Conservation (phyloP, 176 grass and related monocot species). For the Tillandsia fasciculata region DNA sequence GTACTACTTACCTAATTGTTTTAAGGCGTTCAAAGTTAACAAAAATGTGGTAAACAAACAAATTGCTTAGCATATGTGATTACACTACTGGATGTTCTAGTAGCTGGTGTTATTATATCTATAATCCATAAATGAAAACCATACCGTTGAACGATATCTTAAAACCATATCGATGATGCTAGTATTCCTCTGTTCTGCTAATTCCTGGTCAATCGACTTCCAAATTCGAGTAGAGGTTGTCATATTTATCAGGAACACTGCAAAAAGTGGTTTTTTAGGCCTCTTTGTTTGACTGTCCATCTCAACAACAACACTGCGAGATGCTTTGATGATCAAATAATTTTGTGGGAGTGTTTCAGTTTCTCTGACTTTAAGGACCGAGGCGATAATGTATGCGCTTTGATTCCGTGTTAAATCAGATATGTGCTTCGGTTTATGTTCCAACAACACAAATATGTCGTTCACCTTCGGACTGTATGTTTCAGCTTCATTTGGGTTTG, state of each 20-base stretch:
- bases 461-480: constrained; percentile 15
- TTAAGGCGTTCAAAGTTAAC: no score
- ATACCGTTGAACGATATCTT: constrained; percentile 26
- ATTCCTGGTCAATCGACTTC: constrained; percentile 22
- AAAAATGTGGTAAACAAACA: background rate
- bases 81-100: no score
- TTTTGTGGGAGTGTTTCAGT: constrained; percentile 13
- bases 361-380: constrained; percentile 13
- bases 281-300: background rate
- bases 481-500: background rate
- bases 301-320: constrained; percentile 16
- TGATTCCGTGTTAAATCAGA: constrained; percentile 9
- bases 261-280: constrained; percentile 4
- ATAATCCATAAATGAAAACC: background rate
- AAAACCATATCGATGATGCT: constrained; percentile 20
- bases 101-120: background rate
- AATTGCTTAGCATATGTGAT: background rate
- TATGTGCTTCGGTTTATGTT: constrained; percentile 6
- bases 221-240: constrained; percentile 52
- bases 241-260: constrained; percentile 29
- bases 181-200: background rate
- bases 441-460: constrained; percentile 37
- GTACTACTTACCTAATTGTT: no score
- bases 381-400: constrained; percentile 15
- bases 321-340: constrained; percentile 19